These are phyloP conservation scores for Stylonectria norvegica DNA, from an alignment of 2,329 filamentous ascomycete species.

Conservation along the genomic window DNA sequence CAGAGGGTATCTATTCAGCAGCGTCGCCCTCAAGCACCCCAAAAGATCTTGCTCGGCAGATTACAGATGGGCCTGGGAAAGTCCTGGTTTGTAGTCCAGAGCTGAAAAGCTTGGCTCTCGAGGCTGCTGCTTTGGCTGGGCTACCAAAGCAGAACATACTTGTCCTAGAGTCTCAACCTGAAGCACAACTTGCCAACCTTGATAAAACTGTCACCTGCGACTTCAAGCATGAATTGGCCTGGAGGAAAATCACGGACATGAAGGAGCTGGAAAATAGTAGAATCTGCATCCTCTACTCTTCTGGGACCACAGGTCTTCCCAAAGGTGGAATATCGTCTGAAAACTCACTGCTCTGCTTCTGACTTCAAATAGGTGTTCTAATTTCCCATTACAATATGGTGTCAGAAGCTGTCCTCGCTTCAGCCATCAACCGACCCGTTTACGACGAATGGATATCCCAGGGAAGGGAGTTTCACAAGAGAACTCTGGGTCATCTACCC, in stretches of 20 bases:
- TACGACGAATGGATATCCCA: constrained; percentile 24
- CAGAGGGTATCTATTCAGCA: constrained; percentile 57
- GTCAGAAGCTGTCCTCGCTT: constrained; percentile 31
- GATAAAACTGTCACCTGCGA: constrained; percentile 24
- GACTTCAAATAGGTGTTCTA: constrained; percentile 39
- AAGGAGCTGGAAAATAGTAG: constrained; percentile 39
- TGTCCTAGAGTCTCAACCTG: constrained; percentile 41
- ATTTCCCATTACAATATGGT: constrained; percentile 46
- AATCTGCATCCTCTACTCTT: constrained; percentile 46
- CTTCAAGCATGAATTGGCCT: constrained; percentile 41
- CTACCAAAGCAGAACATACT: constrained; percentile 47
- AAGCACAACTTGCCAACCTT: constrained; percentile 25
- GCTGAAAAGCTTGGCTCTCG: constrained; percentile 43
- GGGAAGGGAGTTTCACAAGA: constrained; percentile 27
- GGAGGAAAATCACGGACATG: constrained; percentile 52
- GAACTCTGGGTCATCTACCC: constrained; percentile 42
- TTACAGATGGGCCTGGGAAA: constrained; percentile 36
- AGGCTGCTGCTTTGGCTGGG: constrained; percentile 46
- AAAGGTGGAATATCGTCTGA: constrained; percentile 32
- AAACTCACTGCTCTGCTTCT: not conserved
- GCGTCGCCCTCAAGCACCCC: constrained; percentile 49
- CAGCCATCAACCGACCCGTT: constrained; percentile 28
- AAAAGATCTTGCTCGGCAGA: constrained; percentile 47
- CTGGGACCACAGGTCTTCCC: constrained; percentile 47
- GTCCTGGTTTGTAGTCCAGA: constrained; percentile 47